These are phyloP conservation scores for Penicillium bialowiezense DNA, from an alignment of 495 filamentous ascomycete species.

Conservation along the genomic window DNA sequence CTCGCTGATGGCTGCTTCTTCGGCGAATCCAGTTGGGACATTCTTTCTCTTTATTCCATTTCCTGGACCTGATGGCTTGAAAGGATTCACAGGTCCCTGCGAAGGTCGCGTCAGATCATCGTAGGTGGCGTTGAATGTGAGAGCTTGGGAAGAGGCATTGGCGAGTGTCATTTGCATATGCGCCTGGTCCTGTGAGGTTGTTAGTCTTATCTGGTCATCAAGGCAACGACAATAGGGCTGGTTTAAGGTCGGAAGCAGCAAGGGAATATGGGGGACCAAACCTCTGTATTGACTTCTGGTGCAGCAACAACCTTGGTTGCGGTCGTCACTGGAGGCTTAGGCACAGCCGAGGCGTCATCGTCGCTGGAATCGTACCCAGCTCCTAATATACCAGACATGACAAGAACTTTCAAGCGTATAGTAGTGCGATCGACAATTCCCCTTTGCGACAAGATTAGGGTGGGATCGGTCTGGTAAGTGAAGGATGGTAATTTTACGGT, in stretches of 20 bases:
- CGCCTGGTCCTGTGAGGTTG: slow-evolving; percentile 50
- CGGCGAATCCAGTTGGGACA: slow-evolving; percentile 83
- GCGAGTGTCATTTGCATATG: slow-evolving; percentile 56
- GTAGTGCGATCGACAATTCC: slow-evolving; percentile 4
- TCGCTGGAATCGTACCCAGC: slow-evolving; percentile 53
- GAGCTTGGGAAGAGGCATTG: slow-evolving; percentile 50
- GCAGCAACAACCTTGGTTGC: slow-evolving; percentile 50
- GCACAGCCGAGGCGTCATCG: slow-evolving; percentile 36
- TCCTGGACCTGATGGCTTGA: slow-evolving; percentile 56
- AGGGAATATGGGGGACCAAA: slow-evolving; percentile 46
- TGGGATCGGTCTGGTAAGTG: slow-evolving; percentile 7
- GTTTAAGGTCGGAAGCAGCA: not conserved
- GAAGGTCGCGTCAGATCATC: slow-evolving; percentile 66
- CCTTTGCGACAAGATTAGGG: slow-evolving; percentile 5
- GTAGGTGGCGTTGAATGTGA: slow-evolving; percentile 65
- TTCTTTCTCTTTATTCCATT: slow-evolving; percentile 77
- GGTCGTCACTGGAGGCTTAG: slow-evolving; percentile 26
- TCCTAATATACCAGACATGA: slow-evolving; percentile 50
- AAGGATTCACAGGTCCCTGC: slow-evolving; percentile 79
- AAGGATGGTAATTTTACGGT: slow-evolving; percentile 38
- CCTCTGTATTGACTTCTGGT: slow-evolving; percentile 61
- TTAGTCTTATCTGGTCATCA: slow-evolving; percentile 31
- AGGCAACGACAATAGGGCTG: not conserved
- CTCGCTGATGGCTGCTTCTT: slow-evolving; percentile 86
- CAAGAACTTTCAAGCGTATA: slow-evolving; percentile 5